Percentiles rank a stretch among this genome's conserved stretches.
Evolutionary conservation across 768 basidiomycete species (phyloP).

Genomic region (Kwoniella sp.): DNA sequence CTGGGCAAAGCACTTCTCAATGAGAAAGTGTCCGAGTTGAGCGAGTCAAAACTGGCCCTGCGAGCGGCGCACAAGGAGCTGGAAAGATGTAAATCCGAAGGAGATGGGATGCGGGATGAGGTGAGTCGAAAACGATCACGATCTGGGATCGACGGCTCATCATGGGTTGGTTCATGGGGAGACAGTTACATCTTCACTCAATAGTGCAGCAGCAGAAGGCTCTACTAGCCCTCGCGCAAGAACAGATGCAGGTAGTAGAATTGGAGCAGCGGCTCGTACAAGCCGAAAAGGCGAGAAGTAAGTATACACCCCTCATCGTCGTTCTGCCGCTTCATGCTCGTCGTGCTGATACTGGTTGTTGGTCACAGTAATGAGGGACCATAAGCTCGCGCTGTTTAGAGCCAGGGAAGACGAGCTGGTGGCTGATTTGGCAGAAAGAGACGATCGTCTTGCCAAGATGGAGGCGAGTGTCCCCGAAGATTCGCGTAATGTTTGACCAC

Average conservation of each 20-base stretch:
- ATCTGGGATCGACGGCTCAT: background rate
- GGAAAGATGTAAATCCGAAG: conserved; percentile 34
- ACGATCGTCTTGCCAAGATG: conserved; percentile 28
- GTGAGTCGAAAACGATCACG: conserved; percentile 22
- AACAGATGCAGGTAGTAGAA: conserved; percentile 47
- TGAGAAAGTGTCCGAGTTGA: conserved; percentile 9
- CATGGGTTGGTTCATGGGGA: background rate
- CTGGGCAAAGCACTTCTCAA: background rate
- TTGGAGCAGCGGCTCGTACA: conserved; percentile 43
- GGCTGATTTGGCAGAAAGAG: conserved; percentile 36
- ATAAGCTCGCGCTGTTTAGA: conserved; percentile 46
- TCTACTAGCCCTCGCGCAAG: conserved; percentile 38
- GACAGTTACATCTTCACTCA: conserved; percentile 39
- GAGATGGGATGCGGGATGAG: conserved; percentile 44
- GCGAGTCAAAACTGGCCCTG: background rate
- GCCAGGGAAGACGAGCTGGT: conserved; percentile 41
- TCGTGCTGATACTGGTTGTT: background rate
- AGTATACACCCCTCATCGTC: conserved; percentile 14
- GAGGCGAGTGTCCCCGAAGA: conserved; percentile 35
- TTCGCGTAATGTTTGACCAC: background rate
- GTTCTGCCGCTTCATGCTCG: too few species aligned
- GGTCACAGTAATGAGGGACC: conserved; percentile 46
- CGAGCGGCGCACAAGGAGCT: conserved; percentile 25
- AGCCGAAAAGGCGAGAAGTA: conserved; percentile 39
- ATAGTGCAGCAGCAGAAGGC: conserved; percentile 44